Conservation (phyloP, 176 grass and related monocot species). For the Carex myosuroides region DNA sequence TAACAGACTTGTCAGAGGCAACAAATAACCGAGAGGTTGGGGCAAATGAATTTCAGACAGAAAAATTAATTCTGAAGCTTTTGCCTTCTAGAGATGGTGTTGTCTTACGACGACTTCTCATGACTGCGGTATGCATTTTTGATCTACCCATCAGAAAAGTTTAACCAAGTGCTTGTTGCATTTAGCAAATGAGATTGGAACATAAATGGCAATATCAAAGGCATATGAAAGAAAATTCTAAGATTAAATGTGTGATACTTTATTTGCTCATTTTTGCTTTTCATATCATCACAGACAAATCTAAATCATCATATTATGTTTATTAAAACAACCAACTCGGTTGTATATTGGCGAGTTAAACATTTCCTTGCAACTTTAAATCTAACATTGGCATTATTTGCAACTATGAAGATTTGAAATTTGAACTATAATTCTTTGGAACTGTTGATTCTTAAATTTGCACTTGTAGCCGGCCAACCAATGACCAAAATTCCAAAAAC, state of each 20-base stretch:
- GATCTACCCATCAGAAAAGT: background rate
- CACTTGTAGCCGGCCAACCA: background rate
- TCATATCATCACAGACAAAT: background rate
- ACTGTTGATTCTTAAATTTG: background rate
- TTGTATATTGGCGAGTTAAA: background rate
- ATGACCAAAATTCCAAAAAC: background rate
- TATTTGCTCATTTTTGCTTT: background rate
- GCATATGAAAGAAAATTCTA: background rate
- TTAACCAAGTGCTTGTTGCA: background rate
- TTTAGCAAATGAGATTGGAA: background rate
- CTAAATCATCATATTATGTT: background rate
- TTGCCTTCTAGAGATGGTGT: constrained; percentile 34
- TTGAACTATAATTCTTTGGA: background rate
- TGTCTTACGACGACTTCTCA: constrained; percentile 33
- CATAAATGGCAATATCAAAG: background rate
- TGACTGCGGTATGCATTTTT: constrained; percentile 26
- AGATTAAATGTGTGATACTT: background rate
- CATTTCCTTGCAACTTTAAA: background rate
- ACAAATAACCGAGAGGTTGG: background rate
- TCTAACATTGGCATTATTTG: background rate
- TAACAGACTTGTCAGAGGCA: background rate
- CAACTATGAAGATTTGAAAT: background rate
- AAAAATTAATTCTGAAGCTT: constrained; percentile 28
- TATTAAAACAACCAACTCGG: background rate
- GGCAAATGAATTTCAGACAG: constrained; percentile 20